Evolutionary conservation across 1,139 yeast species (phyloP), one percentile per base, ranked within the genome.

Genomic region (Debaryomyces sp.): DNA sequence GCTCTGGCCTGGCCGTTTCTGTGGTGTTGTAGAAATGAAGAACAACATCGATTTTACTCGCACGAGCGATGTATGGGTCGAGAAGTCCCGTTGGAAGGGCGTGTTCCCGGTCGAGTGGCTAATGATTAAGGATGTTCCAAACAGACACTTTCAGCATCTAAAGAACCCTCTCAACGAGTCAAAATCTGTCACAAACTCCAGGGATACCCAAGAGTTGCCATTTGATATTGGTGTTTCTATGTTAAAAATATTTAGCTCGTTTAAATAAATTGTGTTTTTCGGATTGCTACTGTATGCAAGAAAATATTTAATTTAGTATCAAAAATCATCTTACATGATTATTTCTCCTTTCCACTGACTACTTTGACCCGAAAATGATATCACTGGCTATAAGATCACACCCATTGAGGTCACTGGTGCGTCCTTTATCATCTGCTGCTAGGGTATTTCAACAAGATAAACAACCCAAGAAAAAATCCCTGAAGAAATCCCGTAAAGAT

Each of bases 21-120:
- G 86, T 61, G 88, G 87, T 0, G 72, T 82, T n/a, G 84, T 85
- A 2, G 80, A 78, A 56, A 81, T 83, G 86, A 64, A 61, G 5
- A 64, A 71, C 8, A 61, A 63, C 27, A 58, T 81, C 21, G 74
- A 71, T 49, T 73, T 69, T 53, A 58, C 66, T 3, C 58, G 53
- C 29, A 64, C 71, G 24, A 69, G 76, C 32, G 70, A 73, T 50
- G 68, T 80, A 29, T 82, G 86, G 86, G 61, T 63, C 2, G 82
- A 78, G 53, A 64, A 68, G 35, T 61, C 71, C 5, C 73, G 77
- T 47, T 81, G 82, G 79, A 80, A 74, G 40, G 81, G 82, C 0
- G 66, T 77, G 0, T 83, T 82, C 54, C 70, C 76, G 13, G 76
- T 83, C 2, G 73, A 75, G 46, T 83, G 87, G 87, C 57, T 78